Percentiles rank a stretch among this genome's conserved stretches.
These are phyloP conservation scores for Mortierella sp. DNA, from an alignment of 371 early-diverging fungal species.

Conservation along the genomic window DNA sequence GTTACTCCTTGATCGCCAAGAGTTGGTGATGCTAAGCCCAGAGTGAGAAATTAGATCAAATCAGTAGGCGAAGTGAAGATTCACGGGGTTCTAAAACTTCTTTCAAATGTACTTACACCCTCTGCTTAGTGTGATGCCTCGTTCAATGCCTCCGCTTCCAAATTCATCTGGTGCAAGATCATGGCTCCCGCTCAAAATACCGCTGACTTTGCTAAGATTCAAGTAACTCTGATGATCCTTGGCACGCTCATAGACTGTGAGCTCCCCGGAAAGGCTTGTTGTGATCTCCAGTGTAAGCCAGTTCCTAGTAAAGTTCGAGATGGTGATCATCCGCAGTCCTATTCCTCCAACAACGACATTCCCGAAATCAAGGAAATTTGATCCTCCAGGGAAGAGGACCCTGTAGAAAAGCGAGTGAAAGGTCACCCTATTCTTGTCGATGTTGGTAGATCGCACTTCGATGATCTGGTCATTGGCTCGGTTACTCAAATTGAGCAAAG, in stretches of 20 bases:
- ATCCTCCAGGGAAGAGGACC: slow-evolving; percentile 87
- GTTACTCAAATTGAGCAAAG: slow-evolving; percentile 90
- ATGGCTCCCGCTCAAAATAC: slow-evolving; percentile 8
- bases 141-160: not conserved
- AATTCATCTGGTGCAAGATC: not conserved
- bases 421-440: slow-evolving; percentile 95
- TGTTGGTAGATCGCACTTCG: slow-evolving; percentile 92
- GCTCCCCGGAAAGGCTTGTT: slow-evolving; percentile 77
- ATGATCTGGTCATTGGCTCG: slow-evolving; percentile 91
- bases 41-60: slow-evolving; percentile 5
- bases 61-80: not conserved
- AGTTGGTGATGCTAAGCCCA: slow-evolving; percentile 3
- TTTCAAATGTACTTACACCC: slow-evolving; percentile 12
- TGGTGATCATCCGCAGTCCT: slow-evolving; percentile 79
- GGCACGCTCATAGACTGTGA: slow-evolving; percentile 54
- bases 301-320: slow-evolving; percentile 84
- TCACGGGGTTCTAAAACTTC: not conserved
- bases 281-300: slow-evolving; percentile 68
- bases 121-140: slow-evolving; percentile 8
- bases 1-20: not conserved
- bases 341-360: slow-evolving; percentile 85
- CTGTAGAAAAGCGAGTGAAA: slow-evolving; percentile 97
- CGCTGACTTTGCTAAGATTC: slow-evolving; percentile 22
- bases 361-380: slow-evolving; percentile 96
- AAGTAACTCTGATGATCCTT: slow-evolving; percentile 33